Percentiles rank a stretch among this genome's conserved stretches.
Conservation (phyloP, 768 basidiomycete species). For the Leucosporidium yakuticum region DNA sequence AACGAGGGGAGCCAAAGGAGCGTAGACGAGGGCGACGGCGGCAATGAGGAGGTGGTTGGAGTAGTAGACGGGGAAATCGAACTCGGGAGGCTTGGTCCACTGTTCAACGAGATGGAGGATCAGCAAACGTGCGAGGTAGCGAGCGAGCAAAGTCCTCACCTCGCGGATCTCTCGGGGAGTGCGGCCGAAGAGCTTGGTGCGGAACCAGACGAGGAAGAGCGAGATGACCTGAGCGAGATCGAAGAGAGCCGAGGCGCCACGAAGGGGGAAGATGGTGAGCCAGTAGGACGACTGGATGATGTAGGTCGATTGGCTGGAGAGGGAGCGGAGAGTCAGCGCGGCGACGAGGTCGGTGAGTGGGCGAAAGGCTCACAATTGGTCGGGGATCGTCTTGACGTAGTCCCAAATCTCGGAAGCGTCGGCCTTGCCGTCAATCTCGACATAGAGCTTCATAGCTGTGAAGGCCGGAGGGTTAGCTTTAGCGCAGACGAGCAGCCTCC, state of each 20-base stretch:
- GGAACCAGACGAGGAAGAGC: constrained; percentile 66
- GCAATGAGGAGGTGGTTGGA: constrained; percentile 50
- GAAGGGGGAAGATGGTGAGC: constrained; percentile 54
- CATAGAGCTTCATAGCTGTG: constrained; percentile 47
- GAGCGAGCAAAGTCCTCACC: background rate
- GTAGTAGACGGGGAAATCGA: constrained; percentile 58
- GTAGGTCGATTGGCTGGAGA: constrained; percentile 71
- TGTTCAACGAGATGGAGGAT: constrained; percentile 40
- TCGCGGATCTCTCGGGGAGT: constrained; percentile 81
- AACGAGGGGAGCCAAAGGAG: constrained; percentile 88
- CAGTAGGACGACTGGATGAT: constrained; percentile 62
- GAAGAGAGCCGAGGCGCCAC: constrained; percentile 89
- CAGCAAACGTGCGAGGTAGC: background rate
- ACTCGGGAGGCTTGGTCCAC: constrained; percentile 84
- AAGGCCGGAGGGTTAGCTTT: background rate
- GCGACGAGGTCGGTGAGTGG: constrained; percentile 6
- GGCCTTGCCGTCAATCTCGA: constrained; percentile 41
- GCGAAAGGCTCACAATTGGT: constrained; percentile 44
- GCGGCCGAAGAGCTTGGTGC: constrained; percentile 76
- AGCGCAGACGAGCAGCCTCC: background rate
- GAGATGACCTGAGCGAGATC: constrained; percentile 95
- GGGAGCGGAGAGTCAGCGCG: background rate
- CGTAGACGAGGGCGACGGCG: constrained; percentile 73
- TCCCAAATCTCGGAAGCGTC: constrained; percentile 50
- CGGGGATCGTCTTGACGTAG: constrained; percentile 49